A percentile compares a stretch with the other conserved stretches of the same genome.
These are phyloP conservation scores for Olyra latifolia DNA, from an alignment of 176 grass and related monocot genomes.

Conservation along the genomic window DNA sequence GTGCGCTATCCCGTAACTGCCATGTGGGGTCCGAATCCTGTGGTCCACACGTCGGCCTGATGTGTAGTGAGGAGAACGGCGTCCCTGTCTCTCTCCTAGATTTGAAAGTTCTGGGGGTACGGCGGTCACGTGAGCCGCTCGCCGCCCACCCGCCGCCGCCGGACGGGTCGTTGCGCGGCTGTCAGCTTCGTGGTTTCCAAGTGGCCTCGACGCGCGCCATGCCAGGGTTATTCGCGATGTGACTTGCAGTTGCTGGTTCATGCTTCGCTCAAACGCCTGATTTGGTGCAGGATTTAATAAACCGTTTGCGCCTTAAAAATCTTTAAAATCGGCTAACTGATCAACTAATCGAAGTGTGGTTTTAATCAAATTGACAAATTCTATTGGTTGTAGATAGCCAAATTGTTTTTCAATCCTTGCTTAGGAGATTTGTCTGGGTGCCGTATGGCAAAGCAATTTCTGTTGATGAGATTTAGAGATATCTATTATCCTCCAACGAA, in stretches of 20 bases:
- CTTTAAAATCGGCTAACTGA: too few relatives aligned
- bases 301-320: too few relatives aligned
- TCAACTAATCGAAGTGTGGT: too few relatives aligned
- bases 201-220: not conserved
- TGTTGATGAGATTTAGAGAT: too few relatives aligned
- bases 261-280: too few relatives aligned
- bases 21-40: accelerated
- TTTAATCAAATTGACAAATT: too few relatives aligned
- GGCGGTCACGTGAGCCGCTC: slow-evolving; percentile 30
- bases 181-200: not conserved
- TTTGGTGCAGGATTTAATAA: too few relatives aligned
- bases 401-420: too few relatives aligned
- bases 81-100: not conserved
- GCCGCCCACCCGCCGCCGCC: slow-evolving; percentile 9
- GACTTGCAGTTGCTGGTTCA: not conserved
- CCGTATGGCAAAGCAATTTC: too few relatives aligned
- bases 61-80: not conserved
- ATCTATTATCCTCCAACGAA: too few relatives aligned
- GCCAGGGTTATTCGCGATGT: not conserved
- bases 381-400: too few relatives aligned
- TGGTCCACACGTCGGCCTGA: not conserved
- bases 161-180: not conserved
- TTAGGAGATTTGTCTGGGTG: too few relatives aligned
- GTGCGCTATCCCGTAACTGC: not conserved
- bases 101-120: slow-evolving; percentile 28